Conservation (phyloP, 208 protist genomes). For the Leishmania martiniquensis region DNA sequence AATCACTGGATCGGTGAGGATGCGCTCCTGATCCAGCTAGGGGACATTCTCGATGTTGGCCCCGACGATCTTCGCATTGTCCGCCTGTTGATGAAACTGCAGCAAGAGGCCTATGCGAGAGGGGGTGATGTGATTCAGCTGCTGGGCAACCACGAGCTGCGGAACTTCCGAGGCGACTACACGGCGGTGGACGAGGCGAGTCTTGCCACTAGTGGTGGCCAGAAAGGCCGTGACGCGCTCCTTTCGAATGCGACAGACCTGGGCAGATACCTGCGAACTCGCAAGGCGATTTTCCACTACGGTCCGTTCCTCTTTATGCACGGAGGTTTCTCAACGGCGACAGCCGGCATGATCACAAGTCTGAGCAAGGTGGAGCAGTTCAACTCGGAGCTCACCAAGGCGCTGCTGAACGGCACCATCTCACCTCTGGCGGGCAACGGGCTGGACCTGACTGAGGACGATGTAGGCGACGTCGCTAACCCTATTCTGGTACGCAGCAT, state of each 20-base stretch:
- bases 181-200: conserved; percentile 66
- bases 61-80: conserved; percentile 82
- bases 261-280: conserved; percentile 77
- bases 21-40: conserved; percentile 85
- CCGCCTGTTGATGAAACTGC: conserved; percentile 80
- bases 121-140: conserved; percentile 88
- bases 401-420: conserved; percentile 69
- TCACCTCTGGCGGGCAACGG: conserved; percentile 62
- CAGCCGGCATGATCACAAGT: conserved; percentile 69
- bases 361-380: conserved; percentile 80
- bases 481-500: conserved; percentile 88
- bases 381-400: conserved; percentile 63
- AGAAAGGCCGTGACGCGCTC: conserved; percentile 51
- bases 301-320: conserved; percentile 92
- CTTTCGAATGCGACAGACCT: conserved; percentile 74
- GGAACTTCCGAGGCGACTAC: conserved; percentile 89
- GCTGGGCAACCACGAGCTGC: conserved; percentile 93
- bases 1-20: conserved; percentile 84
- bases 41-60: conserved; percentile 93
- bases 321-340: conserved; percentile 86
- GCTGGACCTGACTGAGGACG: conserved; percentile 70
- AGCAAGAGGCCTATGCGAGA: conserved; percentile 53
- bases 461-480: conserved; percentile 71
- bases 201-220: conserved; percentile 56
- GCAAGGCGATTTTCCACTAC: conserved; percentile 77